phyloP scores from a whole-genome alignment of 345 rosid species.

The Moringa oleifera region DNA sequence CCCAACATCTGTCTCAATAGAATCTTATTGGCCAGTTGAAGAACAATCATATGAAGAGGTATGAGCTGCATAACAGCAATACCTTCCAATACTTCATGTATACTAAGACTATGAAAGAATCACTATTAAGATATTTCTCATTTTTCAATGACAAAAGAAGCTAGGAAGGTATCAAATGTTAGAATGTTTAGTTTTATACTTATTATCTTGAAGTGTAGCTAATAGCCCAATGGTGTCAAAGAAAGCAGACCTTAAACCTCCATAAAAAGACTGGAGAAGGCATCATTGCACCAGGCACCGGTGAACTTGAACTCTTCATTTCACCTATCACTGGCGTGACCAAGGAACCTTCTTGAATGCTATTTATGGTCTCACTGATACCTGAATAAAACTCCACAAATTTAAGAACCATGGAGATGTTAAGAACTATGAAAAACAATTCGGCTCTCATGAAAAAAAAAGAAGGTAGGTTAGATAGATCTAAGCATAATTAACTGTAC shows the following conservation, averaged over 20 bases:
- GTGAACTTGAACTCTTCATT: constrained; percentile 38
- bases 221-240: not conserved
- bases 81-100: not conserved
- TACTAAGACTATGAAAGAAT: not conserved
- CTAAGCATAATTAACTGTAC: no score
- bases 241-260: constrained; percentile 71
- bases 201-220: no score
- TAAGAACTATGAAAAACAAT: not conserved
- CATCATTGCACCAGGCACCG: constrained; percentile 48
- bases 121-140: not conserved
- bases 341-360: constrained; percentile 40
- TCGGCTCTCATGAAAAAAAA: no score
- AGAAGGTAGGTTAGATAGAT: constrained; percentile 1
- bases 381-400: constrained; percentile 25
- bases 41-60: no score
- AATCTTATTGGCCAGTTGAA: no score
- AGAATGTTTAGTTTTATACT: no score
- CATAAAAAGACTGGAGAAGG: constrained; percentile 64
- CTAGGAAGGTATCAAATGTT: not conserved
- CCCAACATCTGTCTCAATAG: no score
- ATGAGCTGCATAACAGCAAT: not conserved
- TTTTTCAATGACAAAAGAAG: not conserved
- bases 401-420: not conserved
- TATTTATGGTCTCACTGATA: constrained; percentile 46
- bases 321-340: constrained; percentile 38